These are phyloP conservation scores for Xanthoceras sorbifolium DNA, from an alignment of 345 rosid species.

Conservation along the genomic window DNA sequence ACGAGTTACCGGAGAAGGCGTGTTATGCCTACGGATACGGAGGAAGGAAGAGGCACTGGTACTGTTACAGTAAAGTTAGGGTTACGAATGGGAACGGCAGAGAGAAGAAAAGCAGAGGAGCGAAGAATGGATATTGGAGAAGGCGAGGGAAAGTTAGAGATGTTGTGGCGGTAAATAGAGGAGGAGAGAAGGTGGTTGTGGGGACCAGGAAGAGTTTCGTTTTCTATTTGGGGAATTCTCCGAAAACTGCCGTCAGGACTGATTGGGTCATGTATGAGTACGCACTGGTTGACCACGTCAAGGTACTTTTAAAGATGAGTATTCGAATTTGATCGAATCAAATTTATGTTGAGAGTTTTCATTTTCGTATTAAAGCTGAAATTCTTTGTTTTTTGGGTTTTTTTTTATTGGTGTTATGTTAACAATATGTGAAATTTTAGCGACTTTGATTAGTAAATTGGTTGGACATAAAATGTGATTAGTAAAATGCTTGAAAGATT, in stretches of 20 bases:
- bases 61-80: slow-evolving; percentile 35
- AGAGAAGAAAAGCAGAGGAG: slow-evolving; percentile 24
- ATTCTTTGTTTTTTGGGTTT: not conserved
- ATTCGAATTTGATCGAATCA: not conserved
- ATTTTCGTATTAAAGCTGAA: not conserved
- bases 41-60: slow-evolving; percentile 54
- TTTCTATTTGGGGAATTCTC: slow-evolving; percentile 39
- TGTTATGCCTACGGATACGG: slow-evolving; percentile 33
- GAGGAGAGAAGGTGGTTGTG: slow-evolving; percentile 28
- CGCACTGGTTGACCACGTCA: slow-evolving; percentile 33
- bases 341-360: not conserved
- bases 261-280: slow-evolving; percentile 56
- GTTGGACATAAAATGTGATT: too few species aligned
- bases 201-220: slow-evolving; percentile 45
- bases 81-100: slow-evolving; percentile 20
- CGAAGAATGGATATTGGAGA: slow-evolving; percentile 50
- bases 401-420: not conserved
- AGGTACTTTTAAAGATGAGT: slow-evolving; percentile 33
- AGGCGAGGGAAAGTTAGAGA: slow-evolving; percentile 36
- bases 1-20: slow-evolving; percentile 39
- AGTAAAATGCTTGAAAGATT: not conserved
- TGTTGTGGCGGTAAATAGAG: slow-evolving; percentile 30
- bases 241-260: slow-evolving; percentile 34
- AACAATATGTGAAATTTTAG: not conserved
- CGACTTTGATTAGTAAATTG: too few species aligned